Percentiles rank a stretch among this genome's conserved stretches.
These are phyloP conservation scores for Laguncularia racemosa DNA, from an alignment of 345 rosid genomes.

Conservation along the genomic window DNA sequence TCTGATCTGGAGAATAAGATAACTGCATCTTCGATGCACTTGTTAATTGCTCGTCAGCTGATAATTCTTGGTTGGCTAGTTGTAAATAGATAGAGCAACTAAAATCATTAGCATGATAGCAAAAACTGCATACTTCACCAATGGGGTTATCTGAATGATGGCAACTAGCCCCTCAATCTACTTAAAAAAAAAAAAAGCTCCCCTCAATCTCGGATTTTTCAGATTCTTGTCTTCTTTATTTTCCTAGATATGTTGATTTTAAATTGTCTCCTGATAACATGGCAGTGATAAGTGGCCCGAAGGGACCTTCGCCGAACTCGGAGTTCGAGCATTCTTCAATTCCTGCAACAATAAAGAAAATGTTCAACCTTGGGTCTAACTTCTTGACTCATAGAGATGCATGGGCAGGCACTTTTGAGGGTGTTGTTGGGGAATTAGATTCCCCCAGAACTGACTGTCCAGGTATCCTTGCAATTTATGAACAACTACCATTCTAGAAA, in stretches of 20 bases:
- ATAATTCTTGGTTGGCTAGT: no score
- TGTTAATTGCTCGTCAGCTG: no score
- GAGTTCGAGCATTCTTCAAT: constrained; percentile 87
- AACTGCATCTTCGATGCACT: no score
- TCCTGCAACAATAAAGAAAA: constrained; percentile 82
- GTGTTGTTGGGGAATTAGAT: constrained; percentile 45
- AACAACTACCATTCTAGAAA: neutral
- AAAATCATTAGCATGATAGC: no score
- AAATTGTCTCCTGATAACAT: neutral
- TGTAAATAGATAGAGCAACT: no score
- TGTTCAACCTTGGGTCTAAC: constrained; percentile 74
- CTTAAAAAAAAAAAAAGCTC: no score
- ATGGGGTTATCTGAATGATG: no score
- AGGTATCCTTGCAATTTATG: constrained; percentile 15
- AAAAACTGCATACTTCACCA: no score
- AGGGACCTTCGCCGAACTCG: constrained; percentile 64
- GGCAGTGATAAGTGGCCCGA: constrained; percentile 56
- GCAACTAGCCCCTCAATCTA: no score
- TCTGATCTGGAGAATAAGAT: no score
- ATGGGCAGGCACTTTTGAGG: constrained; percentile 94
- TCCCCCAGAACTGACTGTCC: constrained; percentile 90
- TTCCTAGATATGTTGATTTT: neutral
- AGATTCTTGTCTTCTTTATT: no score
- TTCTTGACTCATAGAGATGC: constrained; percentile 94
- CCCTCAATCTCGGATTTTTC: no score